Evolutionary conservation across 2,329 filamentous ascomycete genomes (phyloP).

Genomic region (Taxawa tesnikishii): DNA sequence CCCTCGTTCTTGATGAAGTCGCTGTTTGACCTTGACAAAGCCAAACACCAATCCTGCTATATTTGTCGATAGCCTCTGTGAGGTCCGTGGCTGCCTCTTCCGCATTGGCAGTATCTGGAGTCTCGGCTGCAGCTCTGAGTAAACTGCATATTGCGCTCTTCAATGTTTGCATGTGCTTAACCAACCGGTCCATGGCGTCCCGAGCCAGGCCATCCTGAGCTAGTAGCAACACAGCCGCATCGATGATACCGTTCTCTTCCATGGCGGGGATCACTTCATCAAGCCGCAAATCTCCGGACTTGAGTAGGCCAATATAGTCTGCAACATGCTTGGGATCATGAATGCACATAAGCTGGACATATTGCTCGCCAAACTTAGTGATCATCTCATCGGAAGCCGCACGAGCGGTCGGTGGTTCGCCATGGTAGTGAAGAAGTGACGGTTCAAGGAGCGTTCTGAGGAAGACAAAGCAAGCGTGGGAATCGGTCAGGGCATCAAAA

Average conservation of each 20-base stretch:
- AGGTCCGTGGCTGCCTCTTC: constrained; percentile 61
- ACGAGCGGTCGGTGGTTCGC: constrained; percentile 9
- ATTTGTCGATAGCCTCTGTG: constrained; percentile 71
- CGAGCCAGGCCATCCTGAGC: constrained; percentile 74
- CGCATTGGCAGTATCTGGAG: constrained; percentile 43
- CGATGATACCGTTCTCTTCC: constrained; percentile 79
- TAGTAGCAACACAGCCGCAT: constrained; percentile 85
- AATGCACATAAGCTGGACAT: constrained; percentile 82
- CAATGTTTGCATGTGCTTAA: constrained; percentile 67
- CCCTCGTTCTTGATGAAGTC: constrained; percentile 11
- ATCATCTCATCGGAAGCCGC: constrained; percentile 24
- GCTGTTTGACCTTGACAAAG: constrained; percentile 79
- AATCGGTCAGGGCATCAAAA: constrained; percentile 51
- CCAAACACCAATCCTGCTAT: constrained; percentile 88
- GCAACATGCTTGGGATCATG: constrained; percentile 75
- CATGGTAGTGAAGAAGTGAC: constrained; percentile 8
- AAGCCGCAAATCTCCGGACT: constrained; percentile 65
- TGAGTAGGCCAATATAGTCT: constrained; percentile 66
- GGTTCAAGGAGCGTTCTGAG: constrained; percentile 65
- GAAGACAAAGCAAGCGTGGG: constrained; percentile 62
- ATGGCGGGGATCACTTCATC: constrained; percentile 74
- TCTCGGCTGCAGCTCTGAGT: constrained; percentile 47
- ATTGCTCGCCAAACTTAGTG: constrained; percentile 62
- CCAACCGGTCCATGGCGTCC: constrained; percentile 72
- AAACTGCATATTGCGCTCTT: constrained; percentile 68